Evolutionary conservation across 345 rosid genomes (phyloP), one percentile per base, ranked within the genome.

Genomic region (Durio zibethinus): DNA sequence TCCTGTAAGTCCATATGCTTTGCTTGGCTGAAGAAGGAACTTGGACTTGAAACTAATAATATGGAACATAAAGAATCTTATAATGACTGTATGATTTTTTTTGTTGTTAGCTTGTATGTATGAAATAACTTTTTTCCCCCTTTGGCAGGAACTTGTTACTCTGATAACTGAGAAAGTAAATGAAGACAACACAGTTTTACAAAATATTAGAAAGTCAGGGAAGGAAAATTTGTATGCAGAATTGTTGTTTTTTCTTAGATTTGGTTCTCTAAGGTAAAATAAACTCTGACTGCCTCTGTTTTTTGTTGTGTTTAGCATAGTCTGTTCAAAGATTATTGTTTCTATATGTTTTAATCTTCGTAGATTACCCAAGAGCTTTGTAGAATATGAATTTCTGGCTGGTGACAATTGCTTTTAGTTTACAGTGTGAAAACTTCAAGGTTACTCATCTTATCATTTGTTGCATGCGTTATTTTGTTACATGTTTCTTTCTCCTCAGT

Each of bases 211-310:
- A 85, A 92, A 85, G 81, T 91, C 92, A 0, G 94, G 99, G 84
- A 95, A 93, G 88, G 92, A 80, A 78, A 90, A 86, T 87, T 89
- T 95, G 36, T 95, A 90, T 86, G 90, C 93, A 60, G 98, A 93
- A 64, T 81, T 95, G 61, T 56, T 95, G 20, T 86, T 84, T 84
- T 88, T 88, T 83, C 83, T 93, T 38, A 83, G 80, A 82, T 90
- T 77, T 82, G 92, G 93, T 61, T 87, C 87, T 86, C 79, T 80
- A 42, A 82, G 83, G 88, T 91, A 83, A 74, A 45, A 43, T 72
- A 45, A 53, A 53, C 35, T 40, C 36, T 48, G 7, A 23, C 35
- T 27, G 0, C 60, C 20, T 40, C 64, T 74, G 33, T 40, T 40
- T 43, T 60, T 60, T 11, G 31, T 56, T 75, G 3, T 31, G 2